Conservation (phyloP, 2,329 filamentous ascomycete species). For the Fusarium lateritium region DNA sequence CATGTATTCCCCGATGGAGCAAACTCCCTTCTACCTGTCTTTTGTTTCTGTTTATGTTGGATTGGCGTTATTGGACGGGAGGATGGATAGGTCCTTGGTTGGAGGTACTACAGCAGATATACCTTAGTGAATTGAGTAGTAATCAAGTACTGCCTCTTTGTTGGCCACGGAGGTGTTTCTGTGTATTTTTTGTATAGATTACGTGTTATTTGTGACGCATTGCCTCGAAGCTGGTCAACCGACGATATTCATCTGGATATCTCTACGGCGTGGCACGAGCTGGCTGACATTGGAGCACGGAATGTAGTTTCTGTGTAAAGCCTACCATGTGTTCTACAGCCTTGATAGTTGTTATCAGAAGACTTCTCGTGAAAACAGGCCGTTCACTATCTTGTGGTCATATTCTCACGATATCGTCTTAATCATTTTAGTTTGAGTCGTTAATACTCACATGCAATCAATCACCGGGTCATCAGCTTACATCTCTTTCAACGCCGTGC, state of each 20-base stretch:
- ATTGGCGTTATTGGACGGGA: constrained; percentile 27
- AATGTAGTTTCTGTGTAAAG: not conserved
- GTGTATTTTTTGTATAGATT: not conserved
- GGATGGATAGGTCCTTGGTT: constrained; percentile 2
- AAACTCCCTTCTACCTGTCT: constrained; percentile 14
- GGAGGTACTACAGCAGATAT: constrained; percentile 19
- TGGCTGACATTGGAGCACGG: not conserved
- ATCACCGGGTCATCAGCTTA: not conserved
- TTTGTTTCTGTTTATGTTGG: constrained; percentile 13
- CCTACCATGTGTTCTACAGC: too few species aligned
- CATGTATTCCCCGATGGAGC: constrained; percentile 17
- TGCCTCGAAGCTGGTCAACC: not conserved
- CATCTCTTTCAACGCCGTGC: not conserved
- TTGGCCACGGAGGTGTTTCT: not conserved
- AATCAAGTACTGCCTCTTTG: constrained; percentile 5
- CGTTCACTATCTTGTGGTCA: too few species aligned
- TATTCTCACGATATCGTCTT: not conserved
- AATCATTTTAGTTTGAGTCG: not conserved
- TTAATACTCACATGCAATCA: not conserved
- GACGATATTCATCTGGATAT: not conserved
- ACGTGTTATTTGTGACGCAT: not conserved
- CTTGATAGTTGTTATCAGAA: too few species aligned
- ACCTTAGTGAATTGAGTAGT: constrained; percentile 27
- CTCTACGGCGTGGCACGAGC: too few species aligned
- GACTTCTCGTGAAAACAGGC: too few species aligned